Evolutionary conservation across 83 land plant species (phyloP), one percentile per base, ranked within the genome.

Genomic region (Isoetes engelmannii): DNA sequence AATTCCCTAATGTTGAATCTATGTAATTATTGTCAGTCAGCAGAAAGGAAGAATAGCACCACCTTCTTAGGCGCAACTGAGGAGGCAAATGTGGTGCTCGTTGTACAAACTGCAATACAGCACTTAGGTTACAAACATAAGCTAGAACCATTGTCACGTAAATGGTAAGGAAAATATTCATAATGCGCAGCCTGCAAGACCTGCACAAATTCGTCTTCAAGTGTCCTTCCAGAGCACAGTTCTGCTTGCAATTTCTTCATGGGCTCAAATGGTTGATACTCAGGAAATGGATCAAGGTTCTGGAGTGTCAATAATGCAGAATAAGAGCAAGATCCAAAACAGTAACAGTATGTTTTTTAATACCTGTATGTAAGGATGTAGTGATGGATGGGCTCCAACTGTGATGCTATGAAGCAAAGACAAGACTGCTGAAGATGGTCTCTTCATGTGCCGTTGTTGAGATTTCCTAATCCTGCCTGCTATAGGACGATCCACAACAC

Each of bases 241-340:
- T 83, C 69, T 70, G 66, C 56, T 64, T 84, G 90, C 65, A 89
- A 83, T 10, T 49, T 69, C 58, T 84, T 62, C 57, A 89, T 80
- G 7, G 50, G 68, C 72, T 81, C 78, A 77, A 92, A 89, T 43
- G 77, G 71, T 62, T 82, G 85, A 37, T 81, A 55, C 17, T 84
- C 83, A 41, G 90, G 93, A 63, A 92, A 86, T 45, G 92, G 97
- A 59, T 86, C 85, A 58, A 92, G 61, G 47, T 92, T 90, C 97
- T 92, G 79, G 13, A 41, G 28, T 12, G 62, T 18, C 18, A 12
- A 12, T 1, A 42, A 19, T 59, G 10, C 10, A 59, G 37, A 28
- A 28, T 28, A 28, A 28, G 37, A 28, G 37, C 37, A 28, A 28
- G 37, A 28, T 28, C 37, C 37, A 28, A 28, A 28, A 28, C 37